Evolutionary conservation across 192 early-diverging fungal genomes (phyloP), one percentile per base, ranked within the genome.

Genomic region (Jimgerdemannia flammicorona): DNA sequence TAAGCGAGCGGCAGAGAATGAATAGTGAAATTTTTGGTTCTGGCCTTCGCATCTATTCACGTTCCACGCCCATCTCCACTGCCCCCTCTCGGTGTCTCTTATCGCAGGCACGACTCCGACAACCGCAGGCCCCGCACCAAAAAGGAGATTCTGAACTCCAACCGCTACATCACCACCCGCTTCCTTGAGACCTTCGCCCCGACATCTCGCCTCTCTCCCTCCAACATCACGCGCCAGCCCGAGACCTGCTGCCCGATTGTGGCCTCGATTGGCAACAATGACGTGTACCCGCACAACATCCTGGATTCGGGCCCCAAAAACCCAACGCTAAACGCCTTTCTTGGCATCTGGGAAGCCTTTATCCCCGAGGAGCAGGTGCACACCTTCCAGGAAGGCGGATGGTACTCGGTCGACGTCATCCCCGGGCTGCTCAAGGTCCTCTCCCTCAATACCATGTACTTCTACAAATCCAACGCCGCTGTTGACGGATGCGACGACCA

Each of bases 381-480:
- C 29, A 81, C 86, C 8, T 94, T 92, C 64, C 87, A 83, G 63
- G 75, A 82, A 17, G 92, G 90, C 59, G 93, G 93, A 10, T 94
- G 93, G 74, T 93, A 87, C 79, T 74, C 80, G 2, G 77, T 80
- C 4, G 89, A 91, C 67, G 81, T 94, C 44, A 79, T 82, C 29
- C 85, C 84, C 3, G 74, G 82, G 18, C 83, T 85, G 20, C 75
- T 92, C 41, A 79, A 85, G 0, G 89, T 88, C 44, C 72, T 92
- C 6, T 85, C 91, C 18, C 80, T 94, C 29, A 93, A 94, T 78
- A 91, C 92, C 0, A 80, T 92, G 4, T 94, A 92, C 71, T 94
- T 92, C 78, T 92, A 86, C 71, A 84, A 86, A 39, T 85, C 89
- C 42, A 94, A 94, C 66, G 83, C 88, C 40, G 87, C 84, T 4